Conservation (phyloP, 805 yeast genomes). For the Candida michaelii region DNA sequence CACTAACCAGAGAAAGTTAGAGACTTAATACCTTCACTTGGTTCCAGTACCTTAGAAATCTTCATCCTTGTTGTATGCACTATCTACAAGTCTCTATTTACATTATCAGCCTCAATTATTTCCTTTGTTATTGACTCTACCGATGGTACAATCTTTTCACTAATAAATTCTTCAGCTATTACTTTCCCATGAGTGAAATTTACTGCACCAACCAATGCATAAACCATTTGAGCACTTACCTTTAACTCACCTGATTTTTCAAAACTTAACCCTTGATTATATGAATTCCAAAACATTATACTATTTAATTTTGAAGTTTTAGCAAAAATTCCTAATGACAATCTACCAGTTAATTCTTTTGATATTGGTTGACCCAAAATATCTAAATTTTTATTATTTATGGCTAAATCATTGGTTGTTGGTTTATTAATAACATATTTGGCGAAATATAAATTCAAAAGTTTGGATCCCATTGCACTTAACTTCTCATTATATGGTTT, state of each 20-base stretch:
- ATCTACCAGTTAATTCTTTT: conserved; percentile 51
- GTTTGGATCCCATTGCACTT: conserved; percentile 66
- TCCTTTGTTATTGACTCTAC: conserved; percentile 36
- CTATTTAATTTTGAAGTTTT: conserved; percentile 47
- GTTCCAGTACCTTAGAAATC: too few relatives aligned
- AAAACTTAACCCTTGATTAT: conserved; percentile 46
- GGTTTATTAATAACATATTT: conserved; percentile 36
- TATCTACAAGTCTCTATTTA: conserved; percentile 16
- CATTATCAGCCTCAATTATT: conserved; percentile 20
- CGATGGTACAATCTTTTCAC: conserved; percentile 46
- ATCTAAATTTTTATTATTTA: conserved; percentile 55
- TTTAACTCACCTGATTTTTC: conserved; percentile 56
- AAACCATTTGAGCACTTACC: conserved; percentile 53
- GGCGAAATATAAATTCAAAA: conserved; percentile 51
- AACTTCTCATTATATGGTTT: conserved; percentile 89
- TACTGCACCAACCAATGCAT: conserved; percentile 70
- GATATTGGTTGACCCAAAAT: conserved; percentile 58
- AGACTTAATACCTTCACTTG: too few relatives aligned
- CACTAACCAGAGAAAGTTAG: too few relatives aligned
- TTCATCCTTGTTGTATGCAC: too few relatives aligned
- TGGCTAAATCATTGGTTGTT: conserved; percentile 29
- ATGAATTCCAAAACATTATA: conserved; percentile 66
- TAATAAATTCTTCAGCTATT: conserved; percentile 58
- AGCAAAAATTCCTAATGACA: conserved; percentile 53
- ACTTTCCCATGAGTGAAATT: conserved; percentile 59